Evolutionary conservation across 495 filamentous ascomycete species (phyloP), one percentile per base, ranked within the genome.

Genomic region (Trichocladium uniseriatum): DNA sequence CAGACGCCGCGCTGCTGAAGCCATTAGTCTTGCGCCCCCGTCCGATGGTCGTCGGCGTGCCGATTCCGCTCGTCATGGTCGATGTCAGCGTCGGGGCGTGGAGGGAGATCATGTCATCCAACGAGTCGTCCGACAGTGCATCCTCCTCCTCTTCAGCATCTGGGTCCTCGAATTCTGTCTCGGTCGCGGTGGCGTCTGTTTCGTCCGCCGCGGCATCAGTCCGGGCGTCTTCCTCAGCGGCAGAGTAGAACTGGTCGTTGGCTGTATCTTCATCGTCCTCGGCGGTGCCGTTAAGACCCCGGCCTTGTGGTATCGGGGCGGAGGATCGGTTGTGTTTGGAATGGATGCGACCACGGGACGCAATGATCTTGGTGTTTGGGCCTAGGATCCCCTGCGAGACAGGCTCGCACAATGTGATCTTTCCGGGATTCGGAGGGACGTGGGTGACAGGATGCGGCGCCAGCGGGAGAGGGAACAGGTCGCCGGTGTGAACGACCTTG

Each of bases 361-460:
- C 65, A n/a, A 88, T 75, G 43, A 87, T 80, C 59, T 77, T 83
- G 20, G 82, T 87, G 16, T 61, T 74, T 9, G 84, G 70, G 18
- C 82, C 70, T 44, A 96, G 66, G 24, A 95, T 62, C 2, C 92
- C 92, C 66, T 98, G 92, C 2, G 86, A 80, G 8, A 98, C 87
- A 6, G 67, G 84, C 67, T 79, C 86, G 71, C 65, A 86, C 5
- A 92, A 73, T 19, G 84, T 78, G 39, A 91, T 80, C 65, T 82
- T 84, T 15, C 85, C 89, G 3, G 86, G 87, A n/a, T 84, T 86
- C 15, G 87, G 78, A 6, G 83, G 80, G 13, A 83, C 84, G 69
- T 89, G 89, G 31, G 86, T 96, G 53, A 92, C 87, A 9, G 88
- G 86, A 67, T 95, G 88, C n/a, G 86, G 77, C 15, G 86, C 83